Base-by-base conservation (phyloP, 305 asterid genomes). In the Striga hermonthica region DNA sequence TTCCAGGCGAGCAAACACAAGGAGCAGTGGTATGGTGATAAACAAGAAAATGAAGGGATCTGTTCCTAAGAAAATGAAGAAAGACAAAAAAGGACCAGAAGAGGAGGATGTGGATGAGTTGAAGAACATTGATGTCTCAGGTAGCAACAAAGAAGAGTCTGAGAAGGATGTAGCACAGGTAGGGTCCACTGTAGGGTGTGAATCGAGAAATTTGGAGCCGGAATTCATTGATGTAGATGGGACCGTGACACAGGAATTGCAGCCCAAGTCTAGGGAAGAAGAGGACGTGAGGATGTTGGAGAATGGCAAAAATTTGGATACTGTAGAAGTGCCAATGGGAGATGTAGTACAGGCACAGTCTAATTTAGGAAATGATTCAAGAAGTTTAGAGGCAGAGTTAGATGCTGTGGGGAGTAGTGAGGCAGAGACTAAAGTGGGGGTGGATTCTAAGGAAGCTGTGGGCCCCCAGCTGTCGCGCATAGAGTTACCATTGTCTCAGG, bases 1-100 rank as follows among this genome's bases (percentile, higher is more conserved):
- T 64, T 66, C 75, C 40, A 65, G 60, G 22, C 73, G 64, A 57
- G 77, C 72, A 41, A 57, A 35, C 47, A 72, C n/a, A 47, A 64
- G 49, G 49, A 59, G 73, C 74, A 61, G 64, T 53, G 71, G 50
- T 34, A 68, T 50, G 65, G 15, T 31, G 65, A 31, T 31, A 47
- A 45, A 47, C 13, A 79, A 44, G 75, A 72, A 62, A 60, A 55
- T 53, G 35, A 76, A 59, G 57, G 74, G 55, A 40, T 67, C 64
- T 40, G 38, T 16, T 62, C 68, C 60, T 14, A 82, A 80, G 72
- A 82, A 73, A 79, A 41, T 47, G 60, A 80, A 76, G 62, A 80
- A 40, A 43, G 76, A 62, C n/a, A 77, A 38, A 44, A 75, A 34
- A 22, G 78, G 38, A 13, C 62, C 62, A 45, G 75, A 16, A 62